Conservation (phyloP, 176 grass and related monocot genomes). For the Microstegium vimineum region DNA sequence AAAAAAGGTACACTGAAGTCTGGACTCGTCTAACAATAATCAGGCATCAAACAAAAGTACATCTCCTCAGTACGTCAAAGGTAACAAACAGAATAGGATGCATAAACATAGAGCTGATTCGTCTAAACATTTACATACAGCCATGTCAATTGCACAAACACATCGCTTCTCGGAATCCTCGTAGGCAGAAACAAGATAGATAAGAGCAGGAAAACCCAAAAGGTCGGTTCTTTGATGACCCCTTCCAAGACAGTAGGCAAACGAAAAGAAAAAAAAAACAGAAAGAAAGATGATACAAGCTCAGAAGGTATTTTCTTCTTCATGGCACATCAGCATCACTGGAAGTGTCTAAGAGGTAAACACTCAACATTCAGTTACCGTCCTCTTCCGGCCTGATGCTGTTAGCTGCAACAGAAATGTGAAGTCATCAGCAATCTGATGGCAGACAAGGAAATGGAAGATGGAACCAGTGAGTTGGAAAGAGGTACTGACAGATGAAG, state of each 20-base stretch:
- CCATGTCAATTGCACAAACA: constrained; percentile 5
- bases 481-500: constrained; percentile 42
- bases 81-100: constrained; percentile 2
- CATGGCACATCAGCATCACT: neutral
- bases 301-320: constrained; percentile 39
- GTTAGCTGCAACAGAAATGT: constrained; percentile 37
- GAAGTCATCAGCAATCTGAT: neutral
- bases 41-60: neutral
- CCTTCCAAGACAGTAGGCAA: neutral
- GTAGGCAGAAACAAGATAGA: neutral
- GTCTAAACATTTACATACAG: constrained; percentile 27
- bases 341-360: neutral
- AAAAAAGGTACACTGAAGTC: neutral
- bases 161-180: neutral
- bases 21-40: neutral
- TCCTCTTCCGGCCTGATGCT: constrained; percentile 37
- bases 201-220: neutral
- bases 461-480: neutral
- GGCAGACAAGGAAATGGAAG: neutral
- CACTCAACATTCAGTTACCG: constrained; percentile 32
- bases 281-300: constrained; percentile 38
- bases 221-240: neutral
- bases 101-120: neutral
- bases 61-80: neutral
- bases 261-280: neutral